Evolutionary conservation across 345 rosid genomes (phyloP).

Genomic region (Populus simonii): DNA sequence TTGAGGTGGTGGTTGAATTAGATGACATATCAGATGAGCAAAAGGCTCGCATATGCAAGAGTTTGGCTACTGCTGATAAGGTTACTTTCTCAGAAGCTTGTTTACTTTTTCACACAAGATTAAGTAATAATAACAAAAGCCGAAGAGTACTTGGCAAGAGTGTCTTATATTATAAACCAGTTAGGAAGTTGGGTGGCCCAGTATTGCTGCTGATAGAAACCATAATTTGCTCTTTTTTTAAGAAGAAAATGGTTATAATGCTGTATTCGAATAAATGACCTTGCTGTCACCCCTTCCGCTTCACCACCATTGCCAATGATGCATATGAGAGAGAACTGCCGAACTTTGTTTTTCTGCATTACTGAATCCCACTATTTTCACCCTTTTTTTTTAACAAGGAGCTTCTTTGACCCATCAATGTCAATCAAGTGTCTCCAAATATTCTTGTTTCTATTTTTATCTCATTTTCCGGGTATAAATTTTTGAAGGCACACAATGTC

Average conservation of each 20-base stretch:
- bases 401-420: background rate
- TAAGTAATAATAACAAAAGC: too few species aligned
- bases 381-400: background rate
- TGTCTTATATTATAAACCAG: background rate
- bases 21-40: constrained; percentile 79
- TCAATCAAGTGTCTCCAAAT: background rate
- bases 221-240: background rate
- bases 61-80: constrained; percentile 79
- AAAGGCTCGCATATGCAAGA: constrained; percentile 84
- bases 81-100: constrained; percentile 28
- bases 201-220: background rate
- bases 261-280: background rate
- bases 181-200: background rate
- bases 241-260: background rate
- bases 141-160: too few species aligned
- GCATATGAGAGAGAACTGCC: background rate
- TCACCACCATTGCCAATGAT: background rate
- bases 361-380: background rate
- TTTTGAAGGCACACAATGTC: background rate
- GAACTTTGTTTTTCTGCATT: background rate
- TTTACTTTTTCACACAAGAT: background rate
- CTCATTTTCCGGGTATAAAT: background rate
- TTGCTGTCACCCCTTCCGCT: background rate
- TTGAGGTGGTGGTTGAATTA: constrained; percentile 60
- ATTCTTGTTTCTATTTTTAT: background rate